Evolutionary conservation across 2,329 filamentous ascomycete species (phyloP).

Genomic region (Fusarium sp.): DNA sequence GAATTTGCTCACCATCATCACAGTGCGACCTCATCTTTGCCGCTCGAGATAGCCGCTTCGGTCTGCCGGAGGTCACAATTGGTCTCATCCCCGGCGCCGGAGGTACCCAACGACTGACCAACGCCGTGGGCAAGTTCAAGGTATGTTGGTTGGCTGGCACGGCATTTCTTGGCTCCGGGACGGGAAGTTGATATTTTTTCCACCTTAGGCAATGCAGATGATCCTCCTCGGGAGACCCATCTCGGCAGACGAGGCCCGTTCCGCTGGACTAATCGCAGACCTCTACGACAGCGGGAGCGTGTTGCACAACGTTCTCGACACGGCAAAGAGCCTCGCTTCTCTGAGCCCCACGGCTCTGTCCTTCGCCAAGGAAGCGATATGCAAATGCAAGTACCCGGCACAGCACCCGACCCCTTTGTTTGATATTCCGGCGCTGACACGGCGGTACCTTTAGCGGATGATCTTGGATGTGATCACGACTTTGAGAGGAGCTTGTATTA

Average conservation of each 20-base stretch:
- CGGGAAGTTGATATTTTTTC: neutral
- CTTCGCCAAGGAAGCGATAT: slow-evolving; percentile 48
- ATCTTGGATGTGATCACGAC: slow-evolving; percentile 45
- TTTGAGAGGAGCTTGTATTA: slow-evolving; percentile 54
- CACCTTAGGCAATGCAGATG: slow-evolving; percentile 49
- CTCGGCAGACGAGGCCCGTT: slow-evolving; percentile 41
- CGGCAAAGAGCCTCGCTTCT: slow-evolving; percentile 42
- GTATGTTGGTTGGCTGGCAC: slow-evolving; percentile 37
- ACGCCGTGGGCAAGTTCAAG: slow-evolving; percentile 56
- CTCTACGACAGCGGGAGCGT: slow-evolving; percentile 45
- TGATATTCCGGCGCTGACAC: neutral
- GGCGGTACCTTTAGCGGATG: slow-evolving; percentile 37
- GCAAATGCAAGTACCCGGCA: slow-evolving; percentile 37
- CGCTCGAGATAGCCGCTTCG: slow-evolving; percentile 52
- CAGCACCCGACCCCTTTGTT: neutral
- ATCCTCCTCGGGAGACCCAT: slow-evolving; percentile 48
- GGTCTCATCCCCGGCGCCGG: slow-evolving; percentile 57
- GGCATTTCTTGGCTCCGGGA: neutral
- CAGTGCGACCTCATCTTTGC: slow-evolving; percentile 57
- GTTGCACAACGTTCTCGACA: slow-evolving; percentile 42
- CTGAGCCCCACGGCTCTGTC: slow-evolving; percentile 44
- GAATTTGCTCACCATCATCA: neutral
- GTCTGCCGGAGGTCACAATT: slow-evolving; percentile 55
- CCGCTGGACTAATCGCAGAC: slow-evolving; percentile 44
- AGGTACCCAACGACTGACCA: slow-evolving; percentile 56